Evolutionary conservation across 2,329 filamentous ascomycete species (phyloP), one percentile per base, ranked within the genome.

Genomic region (Trichoderma sp.): DNA sequence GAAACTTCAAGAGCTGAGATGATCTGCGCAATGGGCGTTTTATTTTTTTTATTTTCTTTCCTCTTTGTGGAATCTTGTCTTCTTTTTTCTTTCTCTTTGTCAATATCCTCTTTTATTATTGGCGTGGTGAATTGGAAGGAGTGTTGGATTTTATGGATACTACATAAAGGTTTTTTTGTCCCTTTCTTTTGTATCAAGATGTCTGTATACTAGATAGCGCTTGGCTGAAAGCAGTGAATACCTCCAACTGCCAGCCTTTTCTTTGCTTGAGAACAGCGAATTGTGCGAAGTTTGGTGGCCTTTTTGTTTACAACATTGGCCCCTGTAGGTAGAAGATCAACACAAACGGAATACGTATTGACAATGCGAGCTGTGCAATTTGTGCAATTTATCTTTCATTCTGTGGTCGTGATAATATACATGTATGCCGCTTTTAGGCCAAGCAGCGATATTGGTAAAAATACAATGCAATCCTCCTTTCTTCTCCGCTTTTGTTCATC

Each of bases 1-100:
- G 83, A 81, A 55, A 79, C 69, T 82, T 86, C 85, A 87, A 87
- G 85, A 82, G 85, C 85, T 87, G 85, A 86, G 80, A 78, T 69
- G 74, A 83, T 84, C 83, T 84, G 83, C 79, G 70, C 58, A 72
- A 74, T 13, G 24, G 39, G 56, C 52, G 55, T 67, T 67, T 28
- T 56, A n/a, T 37, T 51, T 6, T n/a, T 5, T 3, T 49, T 43
- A 16, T 24, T 10, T 18, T 66, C 30, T 32, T 34, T 32, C 28
- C 43, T 30, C 5, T 18, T 46, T 56, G 30, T 39, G 6, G 21
- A 37, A n/a, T 26, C 34, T 13, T 18, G 21, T 49, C 26, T 46
- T 58, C 18, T 10, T 43, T n/a, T 32, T 32, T 14, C 32, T 21
- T 24, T 24, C 13, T 21, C 34, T 58, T 46, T 55, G 18, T 8